phyloP scores from a whole-genome alignment of 495 filamentous ascomycete species.

The Penicillium salamii region DNA sequence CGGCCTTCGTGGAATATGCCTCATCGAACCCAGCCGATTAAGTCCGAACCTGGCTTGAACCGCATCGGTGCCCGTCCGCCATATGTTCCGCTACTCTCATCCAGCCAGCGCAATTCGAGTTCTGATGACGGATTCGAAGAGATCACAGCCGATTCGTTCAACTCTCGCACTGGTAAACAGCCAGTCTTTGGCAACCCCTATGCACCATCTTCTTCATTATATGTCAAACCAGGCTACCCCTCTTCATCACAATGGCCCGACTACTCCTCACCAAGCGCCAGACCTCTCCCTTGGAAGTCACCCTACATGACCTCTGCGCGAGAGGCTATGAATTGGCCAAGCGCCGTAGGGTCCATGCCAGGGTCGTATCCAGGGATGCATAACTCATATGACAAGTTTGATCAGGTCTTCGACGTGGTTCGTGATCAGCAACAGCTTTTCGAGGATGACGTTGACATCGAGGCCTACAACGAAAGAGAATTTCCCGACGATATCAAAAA shows the following conservation, averaged over 20 bases:
- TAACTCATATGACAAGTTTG: neutral
- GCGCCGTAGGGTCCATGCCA: neutral
- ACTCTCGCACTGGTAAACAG: slow-evolving; percentile 6
- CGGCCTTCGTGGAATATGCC: slow-evolving; percentile 10
- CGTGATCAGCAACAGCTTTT: slow-evolving; percentile 15
- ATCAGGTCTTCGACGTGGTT: slow-evolving; percentile 14
- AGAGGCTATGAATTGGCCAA: neutral
- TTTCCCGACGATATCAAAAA: slow-evolving; percentile 60
- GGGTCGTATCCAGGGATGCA: neutral
- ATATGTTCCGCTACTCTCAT: neutral
- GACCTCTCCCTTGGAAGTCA: neutral
- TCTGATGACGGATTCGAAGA: slow-evolving; percentile 25
- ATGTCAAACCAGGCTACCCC: neutral
- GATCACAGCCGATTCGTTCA: slow-evolving; percentile 15
- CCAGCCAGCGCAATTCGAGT: neutral
- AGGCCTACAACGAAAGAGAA: slow-evolving; percentile 20
- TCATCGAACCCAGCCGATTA: slow-evolving; percentile 6
- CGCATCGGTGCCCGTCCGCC: neutral
- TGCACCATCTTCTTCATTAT: neutral
- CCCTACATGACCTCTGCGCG: neutral
- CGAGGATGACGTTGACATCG: slow-evolving; percentile 17
- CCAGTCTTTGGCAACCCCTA: neutral
- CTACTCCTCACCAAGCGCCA: neutral
- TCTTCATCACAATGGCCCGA: neutral
- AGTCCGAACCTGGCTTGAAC: neutral